phyloP scores from a whole-genome alignment of 2,329 filamentous ascomycete species.

The Ceratocystis papillata region DNA sequence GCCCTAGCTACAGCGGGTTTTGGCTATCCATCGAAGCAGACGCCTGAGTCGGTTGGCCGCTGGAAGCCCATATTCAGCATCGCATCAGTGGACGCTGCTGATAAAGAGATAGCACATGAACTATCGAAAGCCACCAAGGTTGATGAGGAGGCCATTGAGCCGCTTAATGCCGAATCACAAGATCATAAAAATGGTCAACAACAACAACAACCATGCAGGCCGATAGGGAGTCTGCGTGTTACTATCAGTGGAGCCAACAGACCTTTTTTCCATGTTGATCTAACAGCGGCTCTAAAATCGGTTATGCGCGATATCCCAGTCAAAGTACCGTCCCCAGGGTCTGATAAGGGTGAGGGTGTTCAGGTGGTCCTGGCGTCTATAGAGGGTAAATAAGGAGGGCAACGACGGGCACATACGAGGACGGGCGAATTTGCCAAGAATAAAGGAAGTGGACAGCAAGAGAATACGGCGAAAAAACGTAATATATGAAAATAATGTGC shows the following conservation, averaged over 20 bases:
- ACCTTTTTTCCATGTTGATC: constrained; percentile 41
- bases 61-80: constrained; percentile 33
- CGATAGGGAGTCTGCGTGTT: constrained; percentile 17
- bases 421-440: not conserved
- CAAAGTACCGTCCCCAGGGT: not conserved
- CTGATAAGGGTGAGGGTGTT: constrained; percentile 15
- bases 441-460: not conserved
- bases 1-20: constrained; percentile 48
- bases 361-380: not conserved
- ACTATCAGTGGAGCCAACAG: constrained; percentile 36
- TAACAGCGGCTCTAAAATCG: constrained; percentile 35
- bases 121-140: constrained; percentile 13
- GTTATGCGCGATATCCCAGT: constrained; percentile 27
- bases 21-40: constrained; percentile 35
- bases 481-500: no score
- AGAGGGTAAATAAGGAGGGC: not conserved
- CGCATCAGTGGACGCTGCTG: constrained; percentile 26
- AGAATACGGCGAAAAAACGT: not conserved
- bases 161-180: constrained; percentile 19
- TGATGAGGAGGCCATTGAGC: constrained; percentile 12
- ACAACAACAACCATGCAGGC: not conserved
- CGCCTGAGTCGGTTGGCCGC: constrained; percentile 28
- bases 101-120: constrained; percentile 14
- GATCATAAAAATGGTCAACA: constrained; percentile 25
- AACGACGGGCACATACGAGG: not conserved